Percentiles rank a stretch among this genome's conserved stretches.
Evolutionary conservation across 805 yeast genomes (phyloP).

Genomic region (Kuraishia piskuri): DNA sequence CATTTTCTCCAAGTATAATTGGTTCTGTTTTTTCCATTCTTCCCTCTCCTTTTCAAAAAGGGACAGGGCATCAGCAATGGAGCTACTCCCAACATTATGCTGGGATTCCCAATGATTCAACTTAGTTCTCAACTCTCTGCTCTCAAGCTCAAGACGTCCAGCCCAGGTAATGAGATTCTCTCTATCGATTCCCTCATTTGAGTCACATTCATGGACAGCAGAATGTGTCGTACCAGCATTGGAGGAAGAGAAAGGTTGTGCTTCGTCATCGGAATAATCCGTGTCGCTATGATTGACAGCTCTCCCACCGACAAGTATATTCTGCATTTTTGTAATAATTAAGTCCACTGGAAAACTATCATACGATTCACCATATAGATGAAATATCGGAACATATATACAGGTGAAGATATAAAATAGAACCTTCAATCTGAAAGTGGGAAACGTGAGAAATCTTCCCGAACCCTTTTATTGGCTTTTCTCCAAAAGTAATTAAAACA

Average conservation of each 20-base stretch:
- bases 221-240: background rate
- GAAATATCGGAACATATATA: too few species aligned
- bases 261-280: too few species aligned
- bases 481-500: too few species aligned
- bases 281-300: too few species aligned
- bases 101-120: conserved; percentile 3
- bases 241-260: background rate
- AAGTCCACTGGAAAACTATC: too few species aligned
- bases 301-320: too few species aligned
- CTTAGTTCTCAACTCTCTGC: conserved; percentile 30
- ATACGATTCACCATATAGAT: too few species aligned
- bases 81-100: background rate
- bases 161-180: conserved; percentile 35
- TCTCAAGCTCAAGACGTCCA: conserved; percentile 38
- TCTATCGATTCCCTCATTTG: conserved; percentile 18
- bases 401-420: too few species aligned
- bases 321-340: too few species aligned
- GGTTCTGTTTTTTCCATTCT: background rate
- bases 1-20: background rate
- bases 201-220: background rate
- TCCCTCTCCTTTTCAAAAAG: background rate
- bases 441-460: too few species aligned
- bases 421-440: too few species aligned
- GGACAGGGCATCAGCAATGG: background rate
- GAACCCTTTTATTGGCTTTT: too few species aligned